These are phyloP conservation scores for Rubia balearica DNA, from an alignment of 305 asterid genomes.

Conservation along the genomic window DNA sequence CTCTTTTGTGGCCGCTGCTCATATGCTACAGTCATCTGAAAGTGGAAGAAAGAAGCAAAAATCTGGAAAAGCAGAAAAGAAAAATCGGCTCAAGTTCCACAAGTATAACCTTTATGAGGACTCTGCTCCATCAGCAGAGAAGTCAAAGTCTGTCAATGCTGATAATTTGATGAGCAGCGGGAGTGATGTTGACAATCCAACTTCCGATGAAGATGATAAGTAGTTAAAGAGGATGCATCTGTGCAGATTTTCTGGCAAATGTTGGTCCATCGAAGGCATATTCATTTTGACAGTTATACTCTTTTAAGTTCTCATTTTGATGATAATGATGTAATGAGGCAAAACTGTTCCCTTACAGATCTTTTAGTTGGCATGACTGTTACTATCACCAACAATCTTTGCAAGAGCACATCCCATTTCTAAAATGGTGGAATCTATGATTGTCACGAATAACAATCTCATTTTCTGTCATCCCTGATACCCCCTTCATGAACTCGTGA, in stretches of 20 bases:
- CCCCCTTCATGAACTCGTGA: constrained; percentile 74
- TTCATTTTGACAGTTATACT: neutral
- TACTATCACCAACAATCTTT: constrained; percentile 65
- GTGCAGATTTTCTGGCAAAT: neutral
- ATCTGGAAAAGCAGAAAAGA: constrained; percentile 28
- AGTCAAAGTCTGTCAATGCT: constrained; percentile 13
- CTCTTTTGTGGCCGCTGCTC: constrained; percentile 56
- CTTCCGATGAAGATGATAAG: constrained; percentile 47
- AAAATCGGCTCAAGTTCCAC: constrained; percentile 33
- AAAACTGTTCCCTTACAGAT: neutral
- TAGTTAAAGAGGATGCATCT: neutral
- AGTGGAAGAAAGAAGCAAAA: constrained; percentile 37
- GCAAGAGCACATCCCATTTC: constrained; percentile 59
- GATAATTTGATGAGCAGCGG: constrained; percentile 34
- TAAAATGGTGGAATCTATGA: constrained; percentile 66
- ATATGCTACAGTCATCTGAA: constrained; percentile 34
- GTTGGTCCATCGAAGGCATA: neutral
- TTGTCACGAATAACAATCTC: constrained; percentile 67
- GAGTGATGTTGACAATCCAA: constrained; percentile 46
- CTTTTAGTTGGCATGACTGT: neutral
- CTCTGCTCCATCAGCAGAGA: constrained; percentile 21
- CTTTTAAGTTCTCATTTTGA: neutral
- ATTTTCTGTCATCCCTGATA: constrained; percentile 35
- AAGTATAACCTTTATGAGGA: constrained; percentile 32
- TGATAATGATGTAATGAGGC: neutral